Percentiles rank a stretch among this genome's conserved stretches.
Evolutionary conservation across 2,329 filamentous ascomycete species (phyloP).

Genomic region (Diaporthe citrichinensis): DNA sequence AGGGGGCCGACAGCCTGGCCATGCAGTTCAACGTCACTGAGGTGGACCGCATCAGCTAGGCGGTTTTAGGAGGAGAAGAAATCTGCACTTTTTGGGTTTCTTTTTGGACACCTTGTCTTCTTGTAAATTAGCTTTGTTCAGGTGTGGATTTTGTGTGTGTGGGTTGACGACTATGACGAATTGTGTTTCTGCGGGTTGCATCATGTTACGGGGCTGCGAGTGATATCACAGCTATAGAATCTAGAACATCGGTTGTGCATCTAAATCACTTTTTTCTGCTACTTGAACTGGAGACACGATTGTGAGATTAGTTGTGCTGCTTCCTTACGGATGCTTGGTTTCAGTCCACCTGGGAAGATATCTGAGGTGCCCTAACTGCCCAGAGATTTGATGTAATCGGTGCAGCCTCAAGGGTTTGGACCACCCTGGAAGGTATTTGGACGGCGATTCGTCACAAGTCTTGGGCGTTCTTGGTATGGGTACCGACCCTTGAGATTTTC

Average conservation of each 20-base stretch:
- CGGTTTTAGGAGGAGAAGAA: neutral
- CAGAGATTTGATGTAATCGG: neutral
- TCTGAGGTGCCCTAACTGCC: neutral
- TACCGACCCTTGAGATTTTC: neutral
- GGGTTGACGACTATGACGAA: neutral
- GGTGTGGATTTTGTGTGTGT: neutral
- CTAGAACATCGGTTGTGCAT: neutral
- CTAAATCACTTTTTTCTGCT: neutral
- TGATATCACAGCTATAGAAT: neutral
- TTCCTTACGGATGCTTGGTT: no score
- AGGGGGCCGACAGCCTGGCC: conserved; percentile 40
- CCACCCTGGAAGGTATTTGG: neutral
- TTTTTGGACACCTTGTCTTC: neutral
- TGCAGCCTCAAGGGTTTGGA: neutral
- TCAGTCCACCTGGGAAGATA: neutral
- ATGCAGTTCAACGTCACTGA: conserved; percentile 41
- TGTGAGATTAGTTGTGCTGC: neutral
- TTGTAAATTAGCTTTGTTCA: neutral
- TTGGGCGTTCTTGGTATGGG: neutral
- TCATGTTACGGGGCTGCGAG: neutral
- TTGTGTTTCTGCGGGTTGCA: neutral
- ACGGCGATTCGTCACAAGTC: neutral
- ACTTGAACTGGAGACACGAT: neutral
- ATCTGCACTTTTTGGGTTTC: no score
- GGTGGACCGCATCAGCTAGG: conserved; percentile 29